Evolutionary conservation across 2,329 filamentous ascomycete species (phyloP).

Genomic region (Venturia aucupariae): DNA sequence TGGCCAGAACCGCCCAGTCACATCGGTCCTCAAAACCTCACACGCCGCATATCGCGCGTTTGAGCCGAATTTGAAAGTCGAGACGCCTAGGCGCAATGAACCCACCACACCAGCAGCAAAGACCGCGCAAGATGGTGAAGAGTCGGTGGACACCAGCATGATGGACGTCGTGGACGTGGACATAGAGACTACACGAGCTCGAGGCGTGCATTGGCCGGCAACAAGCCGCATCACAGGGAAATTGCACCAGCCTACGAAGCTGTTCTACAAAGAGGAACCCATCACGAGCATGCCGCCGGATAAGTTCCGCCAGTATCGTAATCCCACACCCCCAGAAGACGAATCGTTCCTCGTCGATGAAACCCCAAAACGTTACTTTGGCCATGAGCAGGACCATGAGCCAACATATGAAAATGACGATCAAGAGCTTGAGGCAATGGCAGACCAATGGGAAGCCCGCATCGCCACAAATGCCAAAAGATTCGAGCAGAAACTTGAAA

Average conservation of each 20-base stretch:
- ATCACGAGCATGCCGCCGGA: not conserved
- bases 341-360: not conserved
- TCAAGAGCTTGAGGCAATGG: not conserved
- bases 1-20: not conserved
- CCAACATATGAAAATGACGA: not conserved
- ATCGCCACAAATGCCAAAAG: not conserved
- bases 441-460: not conserved
- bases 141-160: not conserved
- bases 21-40: slow-evolving; percentile 5
- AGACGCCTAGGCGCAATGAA: not conserved
- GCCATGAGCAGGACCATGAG: slow-evolving; percentile 5
- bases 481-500: not conserved
- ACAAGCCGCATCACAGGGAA: not conserved
- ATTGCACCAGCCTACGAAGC: slow-evolving; percentile 7
- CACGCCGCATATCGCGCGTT: not conserved
- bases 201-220: not conserved
- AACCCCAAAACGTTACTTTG: slow-evolving; percentile 1
- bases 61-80: not conserved
- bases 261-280: not conserved
- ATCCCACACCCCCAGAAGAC: not conserved
- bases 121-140: not conserved
- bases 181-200: not conserved
- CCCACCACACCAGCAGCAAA: not conserved
- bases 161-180: not conserved
- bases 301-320: slow-evolving; percentile 1